Evolutionary conservation across 441 rosid genomes (phyloP), one percentile per base, ranked within the genome.

Genomic region (Croton setiger): DNA sequence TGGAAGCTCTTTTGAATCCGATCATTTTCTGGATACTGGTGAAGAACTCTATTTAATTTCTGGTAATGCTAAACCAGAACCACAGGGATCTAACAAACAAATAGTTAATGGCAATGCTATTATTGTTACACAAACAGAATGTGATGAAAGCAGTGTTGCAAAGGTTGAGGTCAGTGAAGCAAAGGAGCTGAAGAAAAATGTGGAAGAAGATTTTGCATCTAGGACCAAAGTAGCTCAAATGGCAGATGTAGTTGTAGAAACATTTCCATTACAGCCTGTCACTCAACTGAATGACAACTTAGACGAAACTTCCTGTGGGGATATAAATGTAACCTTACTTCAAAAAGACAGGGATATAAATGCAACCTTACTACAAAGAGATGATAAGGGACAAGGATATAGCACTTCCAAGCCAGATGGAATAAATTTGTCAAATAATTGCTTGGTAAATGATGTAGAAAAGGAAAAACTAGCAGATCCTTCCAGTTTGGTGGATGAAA

Each of bases 201-300:
- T 14, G 18, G 56, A 65, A 47, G 65, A 58, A 31, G 60, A 70
- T 57, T 56, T 68, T 58, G 64, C 52, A 53, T 21, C 84, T 63
- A 48, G 68, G 68, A 39, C 78, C 55, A 64, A 75, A 69, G 72
- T 74, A 69, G 69, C 72, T 78, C 82, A 74, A 74, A 56, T 81
- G 60, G 81, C 73, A 64, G 87, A 78, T 72, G 77, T 80, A 23
- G 75, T 80, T 66, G 85, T 83, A 27, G 96, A 94, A 79, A 83
- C 86, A 31, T 90, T 87, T 75, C 97, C 96, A 13, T 20, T 87
- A 58, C 74, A 66, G 47, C 75, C 84, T 63, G 75, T 60, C n/a
- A 55, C 80, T 53, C 65, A 64, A 57, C 65, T 78, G 58, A 66
- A 64, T 55, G 81, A 63, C 41, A 18, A 17, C 60, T 65, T 73